phyloP scores from a whole-genome alignment of 129 eudicot species.

The Oenanthe sinensis region DNA sequence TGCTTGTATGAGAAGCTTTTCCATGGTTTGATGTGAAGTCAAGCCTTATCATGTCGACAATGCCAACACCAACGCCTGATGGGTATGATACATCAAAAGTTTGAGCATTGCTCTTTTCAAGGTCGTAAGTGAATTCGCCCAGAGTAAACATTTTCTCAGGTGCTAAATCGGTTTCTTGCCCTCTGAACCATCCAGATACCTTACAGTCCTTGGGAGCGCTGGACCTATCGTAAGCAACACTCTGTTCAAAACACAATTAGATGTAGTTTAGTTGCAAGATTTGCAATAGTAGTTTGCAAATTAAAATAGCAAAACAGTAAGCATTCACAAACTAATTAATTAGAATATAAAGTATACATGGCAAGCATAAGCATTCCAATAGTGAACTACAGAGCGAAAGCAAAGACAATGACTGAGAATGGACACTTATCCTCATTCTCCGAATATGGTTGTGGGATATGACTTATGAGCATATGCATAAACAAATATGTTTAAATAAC shows the following conservation, averaged over 20 bases:
- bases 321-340: neutral
- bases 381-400: neutral
- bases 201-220: constrained; percentile 88
- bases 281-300: neutral
- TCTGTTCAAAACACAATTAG: constrained; percentile 38
- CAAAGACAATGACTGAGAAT: neutral
- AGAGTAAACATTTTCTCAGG: constrained; percentile 39
- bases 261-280: constrained; percentile 5
- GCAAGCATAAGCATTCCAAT: too few relatives aligned
- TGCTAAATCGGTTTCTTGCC: constrained; percentile 15
- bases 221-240: constrained; percentile 80
- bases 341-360: too few relatives aligned
- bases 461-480: too few relatives aligned
- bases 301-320: neutral
- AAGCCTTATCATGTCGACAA: constrained; percentile 53
- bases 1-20: constrained; percentile 64
- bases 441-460: too few relatives aligned
- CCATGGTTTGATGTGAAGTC: constrained; percentile 78
- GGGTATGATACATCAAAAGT: constrained; percentile 48
- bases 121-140: constrained; percentile 69
- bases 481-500: too few relatives aligned
- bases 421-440: too few relatives aligned
- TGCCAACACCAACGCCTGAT: constrained; percentile 12
- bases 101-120: constrained; percentile 74
- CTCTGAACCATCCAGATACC: constrained; percentile 60